These are phyloP conservation scores for Hortaea sp. DNA, from an alignment of 2,329 filamentous ascomycete species.

Conservation along the genomic window DNA sequence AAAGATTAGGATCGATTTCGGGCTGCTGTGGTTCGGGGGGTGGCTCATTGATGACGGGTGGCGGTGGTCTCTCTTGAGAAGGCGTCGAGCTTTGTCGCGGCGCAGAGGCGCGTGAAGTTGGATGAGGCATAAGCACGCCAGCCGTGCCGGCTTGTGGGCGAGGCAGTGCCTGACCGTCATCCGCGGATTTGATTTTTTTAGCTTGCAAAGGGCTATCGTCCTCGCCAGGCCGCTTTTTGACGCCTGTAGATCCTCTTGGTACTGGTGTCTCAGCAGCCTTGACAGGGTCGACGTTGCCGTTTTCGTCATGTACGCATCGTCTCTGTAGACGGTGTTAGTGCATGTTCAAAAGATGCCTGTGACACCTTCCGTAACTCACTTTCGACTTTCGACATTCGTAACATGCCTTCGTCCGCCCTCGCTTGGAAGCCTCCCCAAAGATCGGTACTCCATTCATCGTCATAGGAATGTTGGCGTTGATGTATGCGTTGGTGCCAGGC, in stretches of 20 bases:
- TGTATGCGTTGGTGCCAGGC: slow-evolving; percentile 23
- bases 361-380: slow-evolving; percentile 32
- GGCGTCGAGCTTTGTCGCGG: background rate
- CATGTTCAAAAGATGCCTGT: slow-evolving; percentile 1
- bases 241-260: slow-evolving; percentile 46
- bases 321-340: slow-evolving; percentile 34
- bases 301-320: slow-evolving; percentile 57
- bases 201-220: slow-evolving; percentile 16
- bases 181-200: slow-evolving; percentile 11
- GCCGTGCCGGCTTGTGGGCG: background rate
- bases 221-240: slow-evolving; percentile 42
- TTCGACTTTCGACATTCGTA: slow-evolving; percentile 59
- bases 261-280: slow-evolving; percentile 53
- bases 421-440: slow-evolving; percentile 36
- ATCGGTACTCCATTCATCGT: slow-evolving; percentile 49
- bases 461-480: slow-evolving; percentile 30
- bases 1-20: slow-evolving; percentile 15
- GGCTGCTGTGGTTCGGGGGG: slow-evolving; percentile 7
- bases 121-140: slow-evolving; percentile 9
- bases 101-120: background rate
- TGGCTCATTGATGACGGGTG: slow-evolving; percentile 5
- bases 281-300: slow-evolving; percentile 52
- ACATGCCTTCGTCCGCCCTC: slow-evolving; percentile 50
- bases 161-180: background rate
- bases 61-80: slow-evolving; percentile 1